Conservation (phyloP, 2,329 filamentous ascomycete species). For the Nemania sp. region DNA sequence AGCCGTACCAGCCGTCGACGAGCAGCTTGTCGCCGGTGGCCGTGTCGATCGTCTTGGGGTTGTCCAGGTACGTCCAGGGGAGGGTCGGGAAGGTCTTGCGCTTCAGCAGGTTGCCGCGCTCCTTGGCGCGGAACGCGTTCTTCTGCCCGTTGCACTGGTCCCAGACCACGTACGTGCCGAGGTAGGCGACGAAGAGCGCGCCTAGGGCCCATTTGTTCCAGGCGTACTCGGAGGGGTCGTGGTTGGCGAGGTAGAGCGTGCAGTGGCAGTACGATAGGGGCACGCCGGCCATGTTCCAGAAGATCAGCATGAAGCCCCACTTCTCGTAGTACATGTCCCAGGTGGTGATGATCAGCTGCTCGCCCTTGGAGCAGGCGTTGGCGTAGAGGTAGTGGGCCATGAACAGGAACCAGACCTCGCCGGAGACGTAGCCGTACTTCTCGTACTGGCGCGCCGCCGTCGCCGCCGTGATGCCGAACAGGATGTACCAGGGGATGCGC, state of each 20-base stretch:
- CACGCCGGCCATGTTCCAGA: slow-evolving; percentile 94
- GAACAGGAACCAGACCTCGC: slow-evolving; percentile 81
- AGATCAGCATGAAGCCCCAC: slow-evolving; percentile 96
- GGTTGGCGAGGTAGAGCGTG: slow-evolving; percentile 86
- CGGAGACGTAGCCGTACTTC: slow-evolving; percentile 80
- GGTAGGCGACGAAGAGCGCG: slow-evolving; percentile 70
- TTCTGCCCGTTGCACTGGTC: slow-evolving; percentile 92
- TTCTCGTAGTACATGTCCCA: slow-evolving; percentile 99
- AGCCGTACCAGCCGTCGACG: slow-evolving; percentile 82
- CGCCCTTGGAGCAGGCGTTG: slow-evolving; percentile 89
- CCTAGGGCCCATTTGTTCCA: slow-evolving; percentile 73
- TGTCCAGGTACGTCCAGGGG: slow-evolving; percentile 82
- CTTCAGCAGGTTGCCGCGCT: slow-evolving; percentile 70
- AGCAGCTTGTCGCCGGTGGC: slow-evolving; percentile 76
- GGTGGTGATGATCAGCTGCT: slow-evolving; percentile 86
- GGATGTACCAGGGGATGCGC: slow-evolving; percentile 88
- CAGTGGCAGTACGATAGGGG: slow-evolving; percentile 93
- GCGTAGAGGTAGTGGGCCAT: slow-evolving; percentile 92
- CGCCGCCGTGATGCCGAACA: slow-evolving; percentile 77
- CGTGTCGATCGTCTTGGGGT: slow-evolving; percentile 78
- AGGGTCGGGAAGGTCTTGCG: slow-evolving; percentile 87
- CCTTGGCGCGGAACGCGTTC: slow-evolving; percentile 84
- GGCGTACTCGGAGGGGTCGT: slow-evolving; percentile 74
- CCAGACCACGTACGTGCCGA: slow-evolving; percentile 89
- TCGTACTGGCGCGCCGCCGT: slow-evolving; percentile 84